Evolutionary conservation across 768 basidiomycete species (phyloP).

Genomic region (Kockovaella imperatae): DNA sequence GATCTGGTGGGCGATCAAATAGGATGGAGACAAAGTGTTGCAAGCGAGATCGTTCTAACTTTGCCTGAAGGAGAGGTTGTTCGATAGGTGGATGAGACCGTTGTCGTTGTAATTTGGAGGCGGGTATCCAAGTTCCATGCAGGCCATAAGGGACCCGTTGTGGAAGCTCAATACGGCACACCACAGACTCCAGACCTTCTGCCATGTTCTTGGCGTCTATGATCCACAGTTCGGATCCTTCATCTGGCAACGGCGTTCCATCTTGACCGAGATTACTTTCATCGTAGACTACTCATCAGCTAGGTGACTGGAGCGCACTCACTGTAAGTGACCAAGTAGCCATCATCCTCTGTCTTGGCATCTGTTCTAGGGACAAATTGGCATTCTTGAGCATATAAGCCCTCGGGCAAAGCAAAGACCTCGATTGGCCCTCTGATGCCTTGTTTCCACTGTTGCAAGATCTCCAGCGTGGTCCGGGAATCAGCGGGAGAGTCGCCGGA

Average conservation of each 20-base stretch:
- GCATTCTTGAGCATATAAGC: constrained; percentile 45
- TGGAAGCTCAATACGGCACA: constrained; percentile 41
- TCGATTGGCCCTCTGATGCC: constrained; percentile 32
- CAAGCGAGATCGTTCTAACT: constrained; percentile 29
- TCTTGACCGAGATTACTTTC: constrained; percentile 37
- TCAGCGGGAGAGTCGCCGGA: constrained; percentile 36
- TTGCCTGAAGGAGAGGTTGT: constrained; percentile 33
- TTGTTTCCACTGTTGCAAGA: constrained; percentile 30
- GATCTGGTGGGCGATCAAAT: constrained; percentile 20
- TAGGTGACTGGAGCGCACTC: constrained; percentile 3
- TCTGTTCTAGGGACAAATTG: constrained; percentile 42
- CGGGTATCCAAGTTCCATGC: constrained; percentile 36
- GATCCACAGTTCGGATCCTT: constrained; percentile 46
- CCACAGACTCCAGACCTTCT: constrained; percentile 32
- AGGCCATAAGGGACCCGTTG: constrained; percentile 43
- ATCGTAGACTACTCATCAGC: constrained; percentile 43
- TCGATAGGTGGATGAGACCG: constrained; percentile 13
- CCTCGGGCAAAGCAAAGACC: constrained; percentile 42
- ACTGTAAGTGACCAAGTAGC: constrained; percentile 45
- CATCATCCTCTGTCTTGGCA: constrained; percentile 42
- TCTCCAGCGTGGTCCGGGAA: constrained; percentile 28
- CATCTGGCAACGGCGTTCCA: constrained; percentile 29
- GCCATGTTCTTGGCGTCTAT: constrained; percentile 44
- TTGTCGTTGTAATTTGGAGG: constrained; percentile 17
- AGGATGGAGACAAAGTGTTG: constrained; percentile 35